A percentile compares a stretch with the other conserved stretches of the same genome.
Conservation (phyloP, 768 basidiomycete genomes). For the Pleurotus salmoneostramineus region DNA sequence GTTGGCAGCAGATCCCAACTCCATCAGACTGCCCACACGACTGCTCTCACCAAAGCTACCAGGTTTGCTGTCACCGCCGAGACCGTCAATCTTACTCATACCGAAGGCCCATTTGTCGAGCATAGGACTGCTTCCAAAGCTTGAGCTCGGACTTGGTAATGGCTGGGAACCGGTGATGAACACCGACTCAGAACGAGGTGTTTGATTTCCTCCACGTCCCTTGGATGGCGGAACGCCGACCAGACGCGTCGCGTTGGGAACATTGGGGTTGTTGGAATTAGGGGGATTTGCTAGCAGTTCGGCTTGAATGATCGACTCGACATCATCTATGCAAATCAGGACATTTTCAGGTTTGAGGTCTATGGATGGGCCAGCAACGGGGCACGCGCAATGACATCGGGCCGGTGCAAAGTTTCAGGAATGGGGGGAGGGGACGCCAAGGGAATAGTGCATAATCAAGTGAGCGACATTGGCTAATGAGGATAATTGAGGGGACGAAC, state of each 20-base stretch:
- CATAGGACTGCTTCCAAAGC: conserved; percentile 62
- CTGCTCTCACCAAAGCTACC: conserved; percentile 8
- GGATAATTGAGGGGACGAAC: conserved; percentile 27
- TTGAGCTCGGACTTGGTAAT: conserved; percentile 80
- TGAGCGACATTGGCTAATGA: not conserved
- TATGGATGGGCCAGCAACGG: conserved; percentile 19
- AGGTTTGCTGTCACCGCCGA: conserved; percentile 25
- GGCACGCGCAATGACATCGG: not conserved
- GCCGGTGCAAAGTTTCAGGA: not conserved
- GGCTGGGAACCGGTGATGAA: conserved; percentile 94
- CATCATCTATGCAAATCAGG: conserved; percentile 94
- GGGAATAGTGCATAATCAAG: not conserved
- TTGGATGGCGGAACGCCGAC: conserved; percentile 93
- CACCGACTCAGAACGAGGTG: conserved; percentile 72
- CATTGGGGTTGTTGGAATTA: conserved; percentile 36
- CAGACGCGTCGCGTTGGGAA: conserved; percentile 49
- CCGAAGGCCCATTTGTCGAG: conserved; percentile 88
- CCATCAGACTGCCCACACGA: conserved; percentile 1
- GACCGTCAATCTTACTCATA: conserved; percentile 84
- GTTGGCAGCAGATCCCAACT: conserved; percentile 21
- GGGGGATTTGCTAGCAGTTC: conserved; percentile 57
- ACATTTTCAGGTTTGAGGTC: conserved; percentile 99
- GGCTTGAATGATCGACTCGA: conserved; percentile 85
- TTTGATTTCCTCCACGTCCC: conserved; percentile 94
- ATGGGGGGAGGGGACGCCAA: not conserved